Evolutionary conservation across 371 early-diverging fungal genomes (phyloP), one percentile per base, ranked within the genome.

Genomic region (Entomophthora muscae): DNA sequence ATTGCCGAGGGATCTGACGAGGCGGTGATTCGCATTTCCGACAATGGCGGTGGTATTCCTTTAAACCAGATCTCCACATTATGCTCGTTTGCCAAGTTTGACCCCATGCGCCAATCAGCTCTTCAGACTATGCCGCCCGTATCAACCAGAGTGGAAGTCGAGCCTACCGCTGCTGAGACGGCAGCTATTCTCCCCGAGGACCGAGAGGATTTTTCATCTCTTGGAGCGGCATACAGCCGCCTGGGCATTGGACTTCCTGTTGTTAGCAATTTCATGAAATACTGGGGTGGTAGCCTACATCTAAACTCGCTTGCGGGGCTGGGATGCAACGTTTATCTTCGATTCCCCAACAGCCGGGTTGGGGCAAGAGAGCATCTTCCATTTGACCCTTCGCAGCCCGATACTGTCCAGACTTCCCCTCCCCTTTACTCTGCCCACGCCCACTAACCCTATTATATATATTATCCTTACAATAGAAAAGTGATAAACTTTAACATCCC

Each of bases 11-110:
- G 82, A 57, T 78, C 76, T 29, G 75, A 76, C 1, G 85, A 88
- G 69, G 76, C 93, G n/a, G 84, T 84, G 53, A 88, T 93, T 68
- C 85, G 98, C 27, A 76, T 97, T 21, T 90, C 91, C 0, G 95
- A 95, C 72, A 84, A 85, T 72, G 91, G 90, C 53, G 93, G 93
- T 33, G 95, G 95, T 17, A 89, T 94, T 68, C 69, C 73, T 23
- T 72, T 76, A 29, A 13, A 30, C 28, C 29, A 60, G n/a, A n/a
- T 59, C 13, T 32, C 21, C 10, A 10, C 26, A 1, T 28, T 65
- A 22, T 61, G 31, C 28, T 61, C 60, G 10, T 65, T 61, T 27
- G 61, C 61, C 21, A 52, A 33, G 12, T 60, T 22, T 17, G 54
- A 61, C 31, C 32, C 17, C 17, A 26, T 22, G 17, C 52, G 33